Base-by-base conservation (phyloP, 306 rosid species). In the Prunus kanzakura region DNA sequence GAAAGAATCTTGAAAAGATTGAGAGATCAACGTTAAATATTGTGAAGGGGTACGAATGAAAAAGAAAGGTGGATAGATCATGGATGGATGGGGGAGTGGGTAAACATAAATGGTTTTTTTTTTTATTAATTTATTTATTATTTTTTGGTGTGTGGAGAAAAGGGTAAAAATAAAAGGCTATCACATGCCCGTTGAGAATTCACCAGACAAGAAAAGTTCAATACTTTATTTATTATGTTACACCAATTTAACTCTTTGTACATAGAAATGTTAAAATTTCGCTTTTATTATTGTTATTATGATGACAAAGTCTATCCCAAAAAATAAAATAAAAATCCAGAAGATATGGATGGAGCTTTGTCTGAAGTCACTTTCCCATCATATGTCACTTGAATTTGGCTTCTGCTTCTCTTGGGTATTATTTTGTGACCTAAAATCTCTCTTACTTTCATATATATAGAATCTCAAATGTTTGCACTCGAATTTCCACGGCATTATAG, bases 1-100 rank as follows among this genome's bases (percentile, higher is more conserved):
- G 32, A 76, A 64, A 73, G 85, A 84, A 74, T 80, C 85, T 80
- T 67, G n/a, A 58, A 10, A 76, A 81, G 64, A 74, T 46, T 41
- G 72, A 78, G 79, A 66, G 69, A 68, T 67, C 22, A 47, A 52
- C 55, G 74, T 69, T 74, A 45, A 57, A 46, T 25, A 45, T 45
- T 76, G 71, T 69, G 11, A 45, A 66, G 25, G 60, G 55, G 20
- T 27, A 43, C 72, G 19, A 52, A 72, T 66, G 71, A 38, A 58
- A 77, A 66, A 19, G 76, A 56, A 35, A 25, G 65, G 49, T 43
- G 56, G 46, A 63, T 41, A 1, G 43, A 38, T 38, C 2, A 38
- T 38, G 43, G 43, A 38, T 38, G 43, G 43, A 38, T 6, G 43
- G 9, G 1, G 43, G 2, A 38, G 2, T 38, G 43, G 71, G 74